Percentiles rank a stretch among this genome's conserved stretches.
phyloP scores from a whole-genome alignment of 768 basidiomycete genomes.

The Boletus sensibilis region DNA sequence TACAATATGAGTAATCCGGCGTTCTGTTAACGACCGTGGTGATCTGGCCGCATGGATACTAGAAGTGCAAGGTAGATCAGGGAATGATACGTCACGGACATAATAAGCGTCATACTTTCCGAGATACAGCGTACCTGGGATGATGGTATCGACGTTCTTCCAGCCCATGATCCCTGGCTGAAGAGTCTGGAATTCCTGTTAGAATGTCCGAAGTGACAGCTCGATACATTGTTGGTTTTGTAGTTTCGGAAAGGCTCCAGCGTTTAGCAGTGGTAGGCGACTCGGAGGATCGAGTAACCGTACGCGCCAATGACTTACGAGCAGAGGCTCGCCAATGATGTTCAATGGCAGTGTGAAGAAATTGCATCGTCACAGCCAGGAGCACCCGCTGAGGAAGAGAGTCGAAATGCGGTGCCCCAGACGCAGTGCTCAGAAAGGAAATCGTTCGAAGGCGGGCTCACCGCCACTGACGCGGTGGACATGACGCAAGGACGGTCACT shows the following conservation, averaged over 20 bases:
- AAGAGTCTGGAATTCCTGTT: slow-evolving; percentile 30
- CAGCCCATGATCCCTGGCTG: slow-evolving; percentile 39
- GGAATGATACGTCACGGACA: slow-evolving; percentile 22
- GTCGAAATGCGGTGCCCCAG: slow-evolving; percentile 28
- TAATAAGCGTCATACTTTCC: slow-evolving; percentile 59
- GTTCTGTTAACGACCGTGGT: slow-evolving; percentile 67
- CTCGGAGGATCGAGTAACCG: slow-evolving; percentile 35
- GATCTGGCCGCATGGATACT: slow-evolving; percentile 72
- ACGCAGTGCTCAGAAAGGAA: slow-evolving; percentile 33
- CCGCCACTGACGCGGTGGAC: slow-evolving; percentile 27
- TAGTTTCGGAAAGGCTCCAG: slow-evolving; percentile 26
- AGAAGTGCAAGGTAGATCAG: slow-evolving; percentile 45
- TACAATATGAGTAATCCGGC: slow-evolving; percentile 75
- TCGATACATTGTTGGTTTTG: slow-evolving; percentile 35
- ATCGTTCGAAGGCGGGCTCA: slow-evolving; percentile 24
- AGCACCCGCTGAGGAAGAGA: slow-evolving; percentile 23
- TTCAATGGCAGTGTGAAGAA: slow-evolving; percentile 34
- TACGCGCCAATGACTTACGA: slow-evolving; percentile 23
- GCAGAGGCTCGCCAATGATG: slow-evolving; percentile 17
- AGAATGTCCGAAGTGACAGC: slow-evolving; percentile 20
- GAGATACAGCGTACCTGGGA: slow-evolving; percentile 63
- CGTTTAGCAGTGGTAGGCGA: slow-evolving; percentile 25
- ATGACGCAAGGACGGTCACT: slow-evolving; percentile 26
- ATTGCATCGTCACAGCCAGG: slow-evolving; percentile 34
- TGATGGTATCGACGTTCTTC: slow-evolving; percentile 68